These are phyloP conservation scores for Coniochaeta sp. DNA, from an alignment of 2,329 filamentous ascomycete genomes.

Conservation along the genomic window DNA sequence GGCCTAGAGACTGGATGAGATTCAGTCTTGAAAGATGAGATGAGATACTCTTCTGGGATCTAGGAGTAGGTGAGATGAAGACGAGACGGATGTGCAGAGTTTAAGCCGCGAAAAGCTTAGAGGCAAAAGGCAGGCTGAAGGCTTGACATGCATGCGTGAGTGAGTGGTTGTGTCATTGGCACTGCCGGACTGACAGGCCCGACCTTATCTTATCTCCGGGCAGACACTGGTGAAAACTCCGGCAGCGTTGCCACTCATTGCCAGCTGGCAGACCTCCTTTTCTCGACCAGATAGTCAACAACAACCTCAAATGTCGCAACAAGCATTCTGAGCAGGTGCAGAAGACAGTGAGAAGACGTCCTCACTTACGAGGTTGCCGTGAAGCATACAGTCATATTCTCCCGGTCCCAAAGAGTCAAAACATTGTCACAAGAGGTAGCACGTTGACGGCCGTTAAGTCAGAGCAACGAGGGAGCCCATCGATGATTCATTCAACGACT, in stretches of 20 bases:
- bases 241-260: neutral
- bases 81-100: neutral
- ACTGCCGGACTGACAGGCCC: neutral
- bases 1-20: neutral
- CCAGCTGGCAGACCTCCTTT: neutral
- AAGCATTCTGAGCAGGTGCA: no score
- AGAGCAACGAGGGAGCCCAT: no score
- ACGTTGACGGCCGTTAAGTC: no score
- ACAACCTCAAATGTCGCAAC: no score
- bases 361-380: no score
- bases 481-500: no score
- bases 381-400: no score
- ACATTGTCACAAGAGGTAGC: no score
- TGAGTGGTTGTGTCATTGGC: conserved; percentile 11
- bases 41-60: neutral
- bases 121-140: neutral
- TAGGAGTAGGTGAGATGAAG: neutral
- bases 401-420: no score
- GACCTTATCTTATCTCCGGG: neutral
- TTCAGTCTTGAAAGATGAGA: neutral
- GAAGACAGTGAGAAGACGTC: no score
- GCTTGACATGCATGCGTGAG: neutral
- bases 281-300: no score
- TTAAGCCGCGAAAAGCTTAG: neutral
- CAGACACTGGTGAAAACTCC: neutral